Evolutionary conservation across 345 rosid genomes (phyloP).

Genomic region (Cochlearia excelsa): DNA sequence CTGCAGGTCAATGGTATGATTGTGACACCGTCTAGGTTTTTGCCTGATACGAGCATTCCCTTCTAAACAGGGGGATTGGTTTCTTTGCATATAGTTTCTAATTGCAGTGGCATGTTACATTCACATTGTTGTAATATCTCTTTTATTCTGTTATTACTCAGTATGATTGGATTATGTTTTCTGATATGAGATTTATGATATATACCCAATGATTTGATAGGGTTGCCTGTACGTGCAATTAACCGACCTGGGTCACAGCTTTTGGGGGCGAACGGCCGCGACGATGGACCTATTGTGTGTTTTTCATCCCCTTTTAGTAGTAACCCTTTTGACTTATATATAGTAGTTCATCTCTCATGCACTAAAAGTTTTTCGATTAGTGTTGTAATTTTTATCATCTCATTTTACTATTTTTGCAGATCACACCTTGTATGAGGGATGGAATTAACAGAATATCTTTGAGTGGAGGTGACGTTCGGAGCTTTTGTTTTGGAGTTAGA

Average conservation of each 20-base stretch:
- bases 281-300: constrained; percentile 94
- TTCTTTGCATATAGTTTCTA: constrained; percentile 7
- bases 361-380: too few species aligned
- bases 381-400: background rate
- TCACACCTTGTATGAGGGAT: constrained; percentile 64
- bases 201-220: constrained; percentile 33
- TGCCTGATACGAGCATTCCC: constrained; percentile 7
- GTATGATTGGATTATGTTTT: background rate
- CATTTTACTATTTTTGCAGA: constrained; percentile 41
- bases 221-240: constrained; percentile 68
- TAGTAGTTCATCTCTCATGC: constrained; percentile 7
- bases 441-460: constrained; percentile 79
- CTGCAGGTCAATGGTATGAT: constrained; percentile 89
- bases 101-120: background rate
- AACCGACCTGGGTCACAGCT: constrained; percentile 88
- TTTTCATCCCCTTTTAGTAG: constrained; percentile 16
- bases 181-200: constrained; percentile 18
- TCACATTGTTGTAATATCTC: background rate
- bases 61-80: background rate
- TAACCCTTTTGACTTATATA: background rate
- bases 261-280: constrained; percentile 93
- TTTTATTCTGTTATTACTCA: constrained; percentile 5
- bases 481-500: constrained; percentile 88
- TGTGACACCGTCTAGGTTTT: constrained; percentile 16
- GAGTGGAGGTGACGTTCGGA: constrained; percentile 78